Evolutionary conservation across 2,329 filamentous ascomycete species (phyloP).

Genomic region (Knoxdaviesia proteae): DNA sequence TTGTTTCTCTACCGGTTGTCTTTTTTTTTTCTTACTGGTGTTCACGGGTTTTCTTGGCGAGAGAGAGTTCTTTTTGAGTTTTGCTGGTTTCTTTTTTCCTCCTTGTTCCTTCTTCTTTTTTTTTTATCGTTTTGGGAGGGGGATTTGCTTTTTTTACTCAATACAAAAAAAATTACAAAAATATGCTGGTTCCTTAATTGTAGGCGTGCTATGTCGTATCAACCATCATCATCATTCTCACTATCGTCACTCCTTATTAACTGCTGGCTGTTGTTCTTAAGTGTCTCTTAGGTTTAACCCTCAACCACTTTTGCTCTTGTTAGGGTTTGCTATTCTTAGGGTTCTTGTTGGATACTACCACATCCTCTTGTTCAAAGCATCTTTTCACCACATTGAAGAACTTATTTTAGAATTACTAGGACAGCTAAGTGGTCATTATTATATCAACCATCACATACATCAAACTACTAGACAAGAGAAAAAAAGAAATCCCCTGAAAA

Average conservation of each 20-base stretch:
- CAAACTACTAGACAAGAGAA: neutral
- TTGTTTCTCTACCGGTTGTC: too few relatives aligned
- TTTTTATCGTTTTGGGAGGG: neutral
- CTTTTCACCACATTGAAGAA: constrained; percentile 1
- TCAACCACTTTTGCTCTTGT: neutral
- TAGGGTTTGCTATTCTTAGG: neutral
- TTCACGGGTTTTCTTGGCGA: too few relatives aligned
- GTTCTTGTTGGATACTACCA: too few relatives aligned
- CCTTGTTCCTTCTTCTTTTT: neutral
- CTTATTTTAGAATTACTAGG: neutral
- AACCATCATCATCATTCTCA: neutral
- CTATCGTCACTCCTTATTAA: neutral
- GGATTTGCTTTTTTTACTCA: neutral
- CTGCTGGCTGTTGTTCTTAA: neutral
- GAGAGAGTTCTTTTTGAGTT: too few relatives aligned
- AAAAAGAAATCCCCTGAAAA: neutral
- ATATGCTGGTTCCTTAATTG: too few relatives aligned
- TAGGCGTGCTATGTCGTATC: neutral
- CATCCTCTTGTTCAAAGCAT: neutral
- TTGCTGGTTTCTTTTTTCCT: neutral
- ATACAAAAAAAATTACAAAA: neutral
- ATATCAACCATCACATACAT: neutral
- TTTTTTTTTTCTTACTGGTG: too few relatives aligned
- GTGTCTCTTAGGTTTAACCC: neutral
- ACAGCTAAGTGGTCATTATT: neutral